Base-by-base conservation (phyloP, 371 early-diverging fungal genomes). In the Rhizopus sp. region DNA sequence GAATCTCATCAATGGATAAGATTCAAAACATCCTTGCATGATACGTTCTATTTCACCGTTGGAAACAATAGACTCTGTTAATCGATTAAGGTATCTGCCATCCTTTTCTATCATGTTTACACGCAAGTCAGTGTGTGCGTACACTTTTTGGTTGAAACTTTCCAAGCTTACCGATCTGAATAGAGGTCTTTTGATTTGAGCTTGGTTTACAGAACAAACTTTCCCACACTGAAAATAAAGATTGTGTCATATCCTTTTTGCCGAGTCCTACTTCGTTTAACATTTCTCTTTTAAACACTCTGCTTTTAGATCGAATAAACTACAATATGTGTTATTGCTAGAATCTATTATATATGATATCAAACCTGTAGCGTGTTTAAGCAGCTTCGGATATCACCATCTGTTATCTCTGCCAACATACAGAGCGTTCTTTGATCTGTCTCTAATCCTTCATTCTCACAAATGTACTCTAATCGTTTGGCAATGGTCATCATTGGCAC, bases 21-120 rank as follows among this genome's bases (percentile, higher is more conserved):
- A 90, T 57, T 98, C 97, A 72, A 91, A 95, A 63, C 93, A 94
- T 1, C 95, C 95, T 77, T 92, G 89, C 71, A 94, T 80, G 12
- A 97, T 62, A 46, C 87, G 86, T 10, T 95, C 95, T 48, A 84
- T 81, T 60, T 95, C 94, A 10, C 94, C 94, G 54, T 84, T 88
- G 3, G 82, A 71, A 6, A 73, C 65, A 23, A 94, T 69, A 0
- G 83, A 48, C 1, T 77, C 59, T 5, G 79, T 63, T 7, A 96
- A 56, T 17, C 83, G 68, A 45, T 67, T 68, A 15, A 84, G 44
- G 57, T 81, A 82, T n/a, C 66, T 59, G 16, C 75, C 72, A n/a
- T 52, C 59, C 29, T 56, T 66, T 65, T 46, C 1, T 1, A 42
- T n/a, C 42, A 30, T 37, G 34, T 7, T 12, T 53, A 51, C 55